These are phyloP conservation scores for Monocercomonoides exilis DNA, from an alignment of 78 protist genomes.

Conservation along the genomic window DNA sequence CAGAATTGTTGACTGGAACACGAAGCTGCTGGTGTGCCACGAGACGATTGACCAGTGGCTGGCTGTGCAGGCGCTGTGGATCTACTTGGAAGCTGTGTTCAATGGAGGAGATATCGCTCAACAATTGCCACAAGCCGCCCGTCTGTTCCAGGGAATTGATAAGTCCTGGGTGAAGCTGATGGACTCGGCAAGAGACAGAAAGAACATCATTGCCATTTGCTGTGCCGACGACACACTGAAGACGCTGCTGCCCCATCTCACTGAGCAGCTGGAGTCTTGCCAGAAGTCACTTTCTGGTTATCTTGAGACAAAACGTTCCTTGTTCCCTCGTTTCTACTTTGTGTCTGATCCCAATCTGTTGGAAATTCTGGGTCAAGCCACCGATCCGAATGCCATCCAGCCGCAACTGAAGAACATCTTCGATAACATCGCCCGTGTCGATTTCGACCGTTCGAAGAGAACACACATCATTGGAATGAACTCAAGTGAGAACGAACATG, in stretches of 20 bases:
- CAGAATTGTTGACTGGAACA: constrained; percentile 28
- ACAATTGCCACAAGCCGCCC: constrained; percentile 74
- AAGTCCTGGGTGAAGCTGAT: constrained; percentile 64
- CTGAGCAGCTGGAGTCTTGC: constrained; percentile 72
- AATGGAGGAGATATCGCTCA: constrained; percentile 68
- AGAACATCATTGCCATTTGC: constrained; percentile 41
- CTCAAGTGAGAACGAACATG: constrained; percentile 38
- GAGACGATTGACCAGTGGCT: constrained; percentile 70
- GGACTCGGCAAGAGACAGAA: constrained; percentile 46
- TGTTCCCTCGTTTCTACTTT: constrained; percentile 83
- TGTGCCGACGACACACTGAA: constrained; percentile 41
- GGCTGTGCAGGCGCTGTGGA: constrained; percentile 67
- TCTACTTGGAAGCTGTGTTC: constrained; percentile 78
- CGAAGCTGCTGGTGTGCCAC: constrained; percentile 24
- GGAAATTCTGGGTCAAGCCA: constrained; percentile 70
- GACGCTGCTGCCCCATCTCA: constrained; percentile 49
- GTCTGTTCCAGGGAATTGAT: constrained; percentile 59
- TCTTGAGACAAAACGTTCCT: constrained; percentile 61
- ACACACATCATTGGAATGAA: constrained; percentile 1
- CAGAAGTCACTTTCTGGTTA: constrained; percentile 68
- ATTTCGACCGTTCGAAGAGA: constrained; percentile 30
- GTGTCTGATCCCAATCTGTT: constrained; percentile 72
- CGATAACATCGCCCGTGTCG: constrained; percentile 43
- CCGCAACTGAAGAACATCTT: constrained; percentile 48
- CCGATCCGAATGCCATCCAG: constrained; percentile 62